These are phyloP conservation scores for Beauveria sp. DNA, from an alignment of 2,329 filamentous ascomycete species.

Conservation along the genomic window DNA sequence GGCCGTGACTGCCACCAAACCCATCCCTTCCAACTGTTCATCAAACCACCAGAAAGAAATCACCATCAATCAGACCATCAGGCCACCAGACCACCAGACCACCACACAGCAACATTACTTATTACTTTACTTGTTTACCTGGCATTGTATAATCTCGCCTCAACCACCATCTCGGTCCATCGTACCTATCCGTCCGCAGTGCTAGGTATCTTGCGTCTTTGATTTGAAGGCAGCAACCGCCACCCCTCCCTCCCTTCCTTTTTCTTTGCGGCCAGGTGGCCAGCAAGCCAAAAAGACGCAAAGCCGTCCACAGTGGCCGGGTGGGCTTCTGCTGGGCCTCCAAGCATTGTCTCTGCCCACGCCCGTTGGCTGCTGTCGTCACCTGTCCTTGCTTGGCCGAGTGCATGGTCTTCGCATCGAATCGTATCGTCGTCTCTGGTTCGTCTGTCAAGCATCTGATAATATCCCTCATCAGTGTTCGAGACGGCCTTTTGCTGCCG, in stretches of 20 bases:
- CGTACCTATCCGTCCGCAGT: background rate
- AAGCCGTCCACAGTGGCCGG: background rate
- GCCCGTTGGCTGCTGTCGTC: background rate
- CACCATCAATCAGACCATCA: background rate
- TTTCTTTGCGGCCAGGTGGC: too few relatives aligned
- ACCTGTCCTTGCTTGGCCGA: background rate
- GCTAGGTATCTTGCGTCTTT: background rate
- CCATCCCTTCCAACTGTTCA: background rate
- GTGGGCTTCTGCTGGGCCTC: background rate
- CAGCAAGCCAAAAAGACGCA: too few relatives aligned
- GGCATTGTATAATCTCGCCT: background rate
- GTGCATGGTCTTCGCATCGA: background rate
- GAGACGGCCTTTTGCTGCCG: background rate
- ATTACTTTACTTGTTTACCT: too few relatives aligned
- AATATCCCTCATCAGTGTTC: background rate
- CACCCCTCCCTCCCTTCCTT: background rate
- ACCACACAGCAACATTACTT: background rate
- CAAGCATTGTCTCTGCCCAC: background rate
- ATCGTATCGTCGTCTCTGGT: background rate
- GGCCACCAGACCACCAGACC: background rate
- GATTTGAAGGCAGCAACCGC: background rate
- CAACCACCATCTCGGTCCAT: background rate
- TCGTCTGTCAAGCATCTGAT: background rate
- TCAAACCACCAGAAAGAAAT: conserved; percentile 1
- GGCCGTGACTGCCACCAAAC: background rate